Evolutionary conservation across 176 grass and related monocot genomes (phyloP).

Genomic region (Puccinellia tenuiflora): DNA sequence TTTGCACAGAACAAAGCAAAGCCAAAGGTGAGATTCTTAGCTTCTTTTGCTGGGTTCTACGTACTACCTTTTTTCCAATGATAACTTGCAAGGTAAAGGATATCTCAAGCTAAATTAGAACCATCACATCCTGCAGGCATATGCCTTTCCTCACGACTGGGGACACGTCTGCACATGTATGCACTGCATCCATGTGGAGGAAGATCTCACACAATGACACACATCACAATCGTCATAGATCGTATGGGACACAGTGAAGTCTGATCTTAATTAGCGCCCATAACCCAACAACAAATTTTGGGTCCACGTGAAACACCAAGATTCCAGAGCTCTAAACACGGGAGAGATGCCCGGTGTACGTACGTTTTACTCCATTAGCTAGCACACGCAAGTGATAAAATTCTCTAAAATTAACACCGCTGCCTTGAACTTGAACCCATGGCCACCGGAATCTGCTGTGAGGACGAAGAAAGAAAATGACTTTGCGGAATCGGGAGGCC

Average conservation of each 20-base stretch:
- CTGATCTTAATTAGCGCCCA: neutral
- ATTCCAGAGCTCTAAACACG: neutral
- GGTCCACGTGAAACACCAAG: neutral
- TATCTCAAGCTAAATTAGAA: neutral
- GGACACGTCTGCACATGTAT: neutral
- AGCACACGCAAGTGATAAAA: neutral
- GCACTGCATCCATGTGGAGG: neutral
- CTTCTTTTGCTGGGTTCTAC: neutral
- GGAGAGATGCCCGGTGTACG: neutral
- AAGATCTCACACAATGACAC: neutral
- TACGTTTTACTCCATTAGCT: neutral
- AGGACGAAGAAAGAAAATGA: neutral
- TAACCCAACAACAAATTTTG: neutral
- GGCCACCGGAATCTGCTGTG: neutral
- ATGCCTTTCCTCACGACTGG: neutral
- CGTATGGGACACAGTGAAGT: neutral
- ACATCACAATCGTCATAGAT: neutral
- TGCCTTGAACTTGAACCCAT: too few species aligned
- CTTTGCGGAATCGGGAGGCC: neutral
- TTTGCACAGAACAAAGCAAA: neutral
- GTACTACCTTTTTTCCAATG: neutral
- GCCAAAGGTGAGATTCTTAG: neutral
- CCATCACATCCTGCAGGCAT: neutral
- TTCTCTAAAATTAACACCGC: too few species aligned
- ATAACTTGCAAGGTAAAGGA: neutral